These are phyloP conservation scores for Diaporthe helianthi DNA, from an alignment of 2,329 filamentous ascomycete genomes.

Conservation along the genomic window DNA sequence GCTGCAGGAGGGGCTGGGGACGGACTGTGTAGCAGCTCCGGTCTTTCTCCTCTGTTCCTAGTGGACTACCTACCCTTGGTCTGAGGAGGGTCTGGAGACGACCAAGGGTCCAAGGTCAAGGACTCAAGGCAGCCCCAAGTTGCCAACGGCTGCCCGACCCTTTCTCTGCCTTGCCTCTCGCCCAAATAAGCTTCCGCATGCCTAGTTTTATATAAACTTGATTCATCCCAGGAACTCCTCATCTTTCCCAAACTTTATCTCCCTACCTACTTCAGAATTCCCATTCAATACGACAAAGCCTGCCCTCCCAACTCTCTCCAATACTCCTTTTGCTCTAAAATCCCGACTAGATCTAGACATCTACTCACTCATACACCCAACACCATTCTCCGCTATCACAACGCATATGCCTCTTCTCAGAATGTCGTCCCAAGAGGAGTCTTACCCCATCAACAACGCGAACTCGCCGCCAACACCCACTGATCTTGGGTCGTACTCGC, in stretches of 20 bases:
- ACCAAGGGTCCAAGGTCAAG: conserved; percentile 15
- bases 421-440: conserved; percentile 39
- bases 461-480: conserved; percentile 40
- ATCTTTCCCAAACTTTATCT: neutral
- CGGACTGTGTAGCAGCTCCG: conserved; percentile 25
- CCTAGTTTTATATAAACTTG: conserved; percentile 32
- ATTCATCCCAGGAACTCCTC: conserved; percentile 9
- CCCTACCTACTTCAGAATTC: neutral
- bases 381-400: neutral
- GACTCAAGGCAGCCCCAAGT: conserved; percentile 9
- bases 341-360: neutral
- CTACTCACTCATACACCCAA: neutral
- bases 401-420: conserved; percentile 32
- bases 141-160: conserved; percentile 4
- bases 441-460: conserved; percentile 36
- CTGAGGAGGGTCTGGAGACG: conserved; percentile 27
- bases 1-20: conserved; percentile 32
- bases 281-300: neutral
- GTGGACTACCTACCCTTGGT: neutral
- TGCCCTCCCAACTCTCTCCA: neutral
- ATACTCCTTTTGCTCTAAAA: neutral
- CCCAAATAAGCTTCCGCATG: conserved; percentile 21
- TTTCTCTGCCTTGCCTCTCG: conserved; percentile 12
- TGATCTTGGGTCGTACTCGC: conserved; percentile 55
- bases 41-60: conserved; percentile 10